These are phyloP conservation scores for Trichoderma atroviride DNA, from an alignment of 2,329 filamentous ascomycete genomes.

Conservation along the genomic window DNA sequence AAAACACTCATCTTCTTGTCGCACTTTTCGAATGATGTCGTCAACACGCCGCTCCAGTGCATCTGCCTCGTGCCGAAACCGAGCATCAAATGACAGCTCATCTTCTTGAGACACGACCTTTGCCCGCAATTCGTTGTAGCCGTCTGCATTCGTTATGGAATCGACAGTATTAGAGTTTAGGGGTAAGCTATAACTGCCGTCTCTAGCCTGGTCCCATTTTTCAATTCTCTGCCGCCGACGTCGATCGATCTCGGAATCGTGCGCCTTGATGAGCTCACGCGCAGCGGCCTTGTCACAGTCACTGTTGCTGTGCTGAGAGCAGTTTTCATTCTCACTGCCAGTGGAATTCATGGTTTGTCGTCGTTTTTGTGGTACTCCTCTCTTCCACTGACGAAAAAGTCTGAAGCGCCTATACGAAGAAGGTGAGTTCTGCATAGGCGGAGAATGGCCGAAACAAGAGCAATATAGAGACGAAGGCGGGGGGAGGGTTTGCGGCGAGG, in stretches of 20 bases:
- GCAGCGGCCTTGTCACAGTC: slow-evolving; percentile 30
- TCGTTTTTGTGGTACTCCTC: background rate
- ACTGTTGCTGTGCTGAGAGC: background rate
- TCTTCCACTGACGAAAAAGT: background rate
- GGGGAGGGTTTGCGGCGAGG: background rate
- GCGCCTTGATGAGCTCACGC: slow-evolving; percentile 33
- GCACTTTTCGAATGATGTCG: slow-evolving; percentile 45
- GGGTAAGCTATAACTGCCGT: slow-evolving; percentile 1
- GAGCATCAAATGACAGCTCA: slow-evolving; percentile 46
- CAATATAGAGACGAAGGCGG: slow-evolving; percentile 15
- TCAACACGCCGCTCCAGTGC: slow-evolving; percentile 44
- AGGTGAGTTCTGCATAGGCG: background rate
- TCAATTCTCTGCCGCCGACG: slow-evolving; percentile 1
- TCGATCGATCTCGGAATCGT: slow-evolving; percentile 33
- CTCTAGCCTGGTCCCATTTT: background rate
- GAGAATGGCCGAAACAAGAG: slow-evolving; percentile 4
- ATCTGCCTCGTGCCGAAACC: slow-evolving; percentile 39
- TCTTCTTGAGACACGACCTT: slow-evolving; percentile 40
- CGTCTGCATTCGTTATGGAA: slow-evolving; percentile 24
- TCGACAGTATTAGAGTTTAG: slow-evolving; percentile 3
- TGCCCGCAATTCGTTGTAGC: slow-evolving; percentile 40
- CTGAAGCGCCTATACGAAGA: slow-evolving; percentile 1
- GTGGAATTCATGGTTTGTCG: background rate
- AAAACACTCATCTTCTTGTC: slow-evolving; percentile 42
- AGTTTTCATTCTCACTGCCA: background rate